Evolutionary conservation across 495 filamentous ascomycete species (phyloP), one percentile per base, ranked within the genome.

Genomic region (Hypoxylon rickii): DNA sequence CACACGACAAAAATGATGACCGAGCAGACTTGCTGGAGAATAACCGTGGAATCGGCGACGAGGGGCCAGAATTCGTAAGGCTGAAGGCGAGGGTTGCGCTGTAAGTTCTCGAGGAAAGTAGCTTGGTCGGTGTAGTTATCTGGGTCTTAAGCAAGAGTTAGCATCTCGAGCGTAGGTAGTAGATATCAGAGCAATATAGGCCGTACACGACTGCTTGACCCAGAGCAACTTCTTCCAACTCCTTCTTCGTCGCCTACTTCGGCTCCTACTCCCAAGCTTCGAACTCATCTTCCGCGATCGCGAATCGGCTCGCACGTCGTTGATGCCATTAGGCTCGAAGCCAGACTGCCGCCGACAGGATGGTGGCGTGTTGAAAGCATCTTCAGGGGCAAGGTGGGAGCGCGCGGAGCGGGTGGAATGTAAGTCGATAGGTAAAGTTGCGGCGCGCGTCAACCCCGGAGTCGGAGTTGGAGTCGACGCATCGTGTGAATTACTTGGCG

Each of bases 11-110:
- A 98, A 40, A 98, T 93, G 44, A 85, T 86, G 48, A 97, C 93
- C 5, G 90, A 92, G 67, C 89, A 94, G 2, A 97, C 87, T 72
- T 98, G 94, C 66, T 98, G 94, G 10, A 97, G 88, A 57, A 98
- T 96, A 44, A 97, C 91, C 4, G 94, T 98, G 10, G 89, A 92
- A 66, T 97, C 94, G 51, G 91, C 88, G 31, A 97, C 89, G 3
- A 98, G 79, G 2, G 92, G 90, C 92, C 95, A 98, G 75, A 98
- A 98, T 67, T 97, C 91, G 67, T 98, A 98, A 0, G 94, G 92
- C 36, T 92, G 87, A 33, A 97, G 85, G 13, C 92, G 86, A 10
- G 93, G 94, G 69, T 98, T 98, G 17, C 93, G 87, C 69, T 98
- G 95, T 7, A 98, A 83, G 58, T 96, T 90, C 64, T 95, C 92